Percentiles rank a stretch among this genome's conserved stretches.
Evolutionary conservation across 257 asterid genomes (phyloP).

Genomic region (Gentiana dahurica): DNA sequence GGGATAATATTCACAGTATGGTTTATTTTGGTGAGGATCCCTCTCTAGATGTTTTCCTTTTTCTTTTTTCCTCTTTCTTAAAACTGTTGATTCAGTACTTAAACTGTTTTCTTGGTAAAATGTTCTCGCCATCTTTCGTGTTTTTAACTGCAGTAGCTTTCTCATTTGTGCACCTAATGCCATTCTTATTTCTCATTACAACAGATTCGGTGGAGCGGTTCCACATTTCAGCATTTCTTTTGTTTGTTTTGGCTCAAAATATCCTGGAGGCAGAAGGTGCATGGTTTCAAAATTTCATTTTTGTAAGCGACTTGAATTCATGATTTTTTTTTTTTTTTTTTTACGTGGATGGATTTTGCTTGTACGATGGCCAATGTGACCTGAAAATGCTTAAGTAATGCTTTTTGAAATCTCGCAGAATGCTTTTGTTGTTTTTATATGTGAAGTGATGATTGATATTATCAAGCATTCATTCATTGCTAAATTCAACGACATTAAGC

Average conservation of each 20-base stretch:
- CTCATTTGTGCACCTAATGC: constrained; percentile 1
- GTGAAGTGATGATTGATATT: constrained; percentile 85
- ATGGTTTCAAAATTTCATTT: constrained; percentile 79
- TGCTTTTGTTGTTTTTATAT: constrained; percentile 63
- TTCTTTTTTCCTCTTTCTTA: too few species aligned
- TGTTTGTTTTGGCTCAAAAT: constrained; percentile 95
- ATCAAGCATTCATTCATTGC: constrained; percentile 93
- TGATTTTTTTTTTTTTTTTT: background rate
- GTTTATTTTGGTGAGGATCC: constrained; percentile 75
- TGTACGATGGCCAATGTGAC: background rate
- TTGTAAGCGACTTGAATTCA: constrained; percentile 39
- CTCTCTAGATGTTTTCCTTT: constrained; percentile 5
- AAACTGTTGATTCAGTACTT: background rate
- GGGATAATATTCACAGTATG: constrained; percentile 77
- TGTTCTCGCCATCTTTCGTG: background rate
- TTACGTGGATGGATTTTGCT: background rate
- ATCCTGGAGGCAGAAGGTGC: constrained; percentile 93
- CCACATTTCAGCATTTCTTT: constrained; percentile 83
- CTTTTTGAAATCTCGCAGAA: constrained; percentile 53
- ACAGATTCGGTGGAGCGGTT: constrained; percentile 96
- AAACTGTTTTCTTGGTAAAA: background rate
- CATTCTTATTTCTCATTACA: constrained; percentile 17
- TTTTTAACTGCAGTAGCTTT: background rate
- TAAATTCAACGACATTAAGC: constrained; percentile 88
- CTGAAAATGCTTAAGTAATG: constrained; percentile 6